These are phyloP conservation scores for Bidens hawaiensis DNA, from an alignment of 140 eudicot genomes.

Conservation along the genomic window DNA sequence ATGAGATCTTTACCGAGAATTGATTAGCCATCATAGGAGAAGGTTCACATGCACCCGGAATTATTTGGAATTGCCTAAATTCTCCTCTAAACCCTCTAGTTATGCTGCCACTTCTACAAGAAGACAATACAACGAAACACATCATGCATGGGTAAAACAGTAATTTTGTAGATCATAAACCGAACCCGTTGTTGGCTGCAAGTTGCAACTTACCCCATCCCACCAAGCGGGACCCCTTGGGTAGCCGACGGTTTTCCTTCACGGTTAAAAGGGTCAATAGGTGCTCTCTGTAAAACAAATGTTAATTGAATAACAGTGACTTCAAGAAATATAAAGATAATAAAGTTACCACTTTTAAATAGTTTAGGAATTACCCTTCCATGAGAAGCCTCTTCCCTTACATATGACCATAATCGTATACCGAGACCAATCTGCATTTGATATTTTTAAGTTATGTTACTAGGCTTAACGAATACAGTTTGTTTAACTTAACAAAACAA, in stretches of 20 bases:
- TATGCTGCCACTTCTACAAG: conserved; percentile 91
- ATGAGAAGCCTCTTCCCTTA: conserved; percentile 95
- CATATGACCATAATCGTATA: conserved; percentile 82
- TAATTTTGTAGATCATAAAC: neutral
- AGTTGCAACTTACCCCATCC: conserved; percentile 72
- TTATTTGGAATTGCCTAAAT: conserved; percentile 80
- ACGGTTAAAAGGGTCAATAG: conserved; percentile 86
- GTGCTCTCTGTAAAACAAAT: conserved; percentile 64
- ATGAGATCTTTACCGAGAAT: conserved; percentile 70
- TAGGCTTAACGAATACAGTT: too few relatives aligned
- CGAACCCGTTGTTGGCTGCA: neutral
- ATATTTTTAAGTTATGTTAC: neutral
- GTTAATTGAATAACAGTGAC: neutral
- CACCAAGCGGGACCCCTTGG: conserved; percentile 94
- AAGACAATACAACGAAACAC: conserved; percentile 6
- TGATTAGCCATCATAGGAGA: conserved; percentile 98
- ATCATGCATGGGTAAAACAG: conserved; percentile 9
- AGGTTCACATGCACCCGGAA: conserved; percentile 92
- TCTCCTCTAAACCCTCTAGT: conserved; percentile 98
- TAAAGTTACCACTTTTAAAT: neutral
- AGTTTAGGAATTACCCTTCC: conserved; percentile 68
- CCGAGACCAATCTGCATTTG: conserved; percentile 71
- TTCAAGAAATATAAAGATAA: neutral
- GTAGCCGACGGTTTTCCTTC: conserved; percentile 86
- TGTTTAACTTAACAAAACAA: too few relatives aligned